Percentiles rank a stretch among this genome's conserved stretches.
Conservation (phyloP, 129 eudicot species). For the Smallanthus sonchifolius region DNA sequence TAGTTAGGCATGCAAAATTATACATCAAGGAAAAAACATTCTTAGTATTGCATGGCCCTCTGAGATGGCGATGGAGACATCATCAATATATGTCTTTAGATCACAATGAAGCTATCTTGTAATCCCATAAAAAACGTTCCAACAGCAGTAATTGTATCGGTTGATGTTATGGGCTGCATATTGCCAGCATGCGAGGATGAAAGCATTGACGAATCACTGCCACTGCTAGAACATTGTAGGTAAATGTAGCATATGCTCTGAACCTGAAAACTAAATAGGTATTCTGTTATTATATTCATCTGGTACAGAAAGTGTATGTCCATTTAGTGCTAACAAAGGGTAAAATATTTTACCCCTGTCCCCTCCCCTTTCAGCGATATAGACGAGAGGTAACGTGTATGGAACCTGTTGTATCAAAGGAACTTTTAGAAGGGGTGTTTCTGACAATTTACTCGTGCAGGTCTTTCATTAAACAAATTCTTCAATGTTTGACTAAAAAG, state of each 20-base stretch:
- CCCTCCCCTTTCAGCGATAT: neutral
- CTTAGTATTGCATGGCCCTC: no score
- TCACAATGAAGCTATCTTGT: no score
- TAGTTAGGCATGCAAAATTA: neutral
- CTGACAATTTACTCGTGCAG: neutral
- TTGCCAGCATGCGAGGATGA: neutral
- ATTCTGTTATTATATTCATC: neutral
- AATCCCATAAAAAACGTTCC: no score
- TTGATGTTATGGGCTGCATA: neutral
- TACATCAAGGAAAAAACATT: no score
- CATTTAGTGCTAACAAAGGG: neutral
- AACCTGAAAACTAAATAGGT: neutral
- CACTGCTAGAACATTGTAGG: neutral
- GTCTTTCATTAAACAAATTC: neutral
- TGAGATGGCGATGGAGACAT: no score
- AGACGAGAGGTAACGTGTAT: neutral
- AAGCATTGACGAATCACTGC: neutral
- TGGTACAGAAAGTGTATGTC: neutral
- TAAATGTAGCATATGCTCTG: neutral
- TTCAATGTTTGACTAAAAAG: neutral
- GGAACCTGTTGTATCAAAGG: neutral
- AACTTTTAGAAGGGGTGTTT: neutral
- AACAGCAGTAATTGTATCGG: no score
- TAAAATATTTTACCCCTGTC: no score
- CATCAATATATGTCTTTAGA: no score